Percentiles rank a stretch among this genome's conserved stretches.
Conservation (phyloP, 352 stramenopile genomes). For the Pythium monospermum region DNA sequence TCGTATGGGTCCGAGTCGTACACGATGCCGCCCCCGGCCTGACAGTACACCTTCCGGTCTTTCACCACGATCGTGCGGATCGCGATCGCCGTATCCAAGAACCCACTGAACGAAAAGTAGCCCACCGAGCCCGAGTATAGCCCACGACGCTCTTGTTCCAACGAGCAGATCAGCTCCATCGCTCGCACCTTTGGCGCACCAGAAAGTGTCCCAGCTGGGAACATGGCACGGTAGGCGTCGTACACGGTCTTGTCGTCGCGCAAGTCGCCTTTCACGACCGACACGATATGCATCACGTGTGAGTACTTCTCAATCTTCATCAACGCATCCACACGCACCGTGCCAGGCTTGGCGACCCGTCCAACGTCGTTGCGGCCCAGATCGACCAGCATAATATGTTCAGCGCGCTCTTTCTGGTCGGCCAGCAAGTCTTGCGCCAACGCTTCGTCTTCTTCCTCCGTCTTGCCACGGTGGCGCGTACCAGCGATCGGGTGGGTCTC, state of each 20-base stretch:
- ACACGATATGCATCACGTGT: slow-evolving; percentile 91
- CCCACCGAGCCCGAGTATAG: slow-evolving; percentile 86
- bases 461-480: slow-evolving; percentile 79
- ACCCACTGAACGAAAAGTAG: slow-evolving; percentile 85
- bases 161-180: slow-evolving; percentile 85
- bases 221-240: slow-evolving; percentile 87
- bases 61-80: slow-evolving; percentile 88
- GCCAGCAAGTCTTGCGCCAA: slow-evolving; percentile 72
- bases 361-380: slow-evolving; percentile 88
- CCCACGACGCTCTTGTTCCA: slow-evolving; percentile 76
- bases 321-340: slow-evolving; percentile 77
- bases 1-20: slow-evolving; percentile 84
- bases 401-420: slow-evolving; percentile 87
- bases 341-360: slow-evolving; percentile 74
- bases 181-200: slow-evolving; percentile 87
- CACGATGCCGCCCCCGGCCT: slow-evolving; percentile 85
- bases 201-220: slow-evolving; percentile 82
- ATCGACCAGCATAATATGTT: slow-evolving; percentile 93
- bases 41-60: slow-evolving; percentile 70
- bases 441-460: slow-evolving; percentile 80
- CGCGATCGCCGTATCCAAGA: slow-evolving; percentile 85
- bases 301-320: slow-evolving; percentile 92
- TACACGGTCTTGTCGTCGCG: slow-evolving; percentile 79
- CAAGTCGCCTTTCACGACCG: slow-evolving; percentile 80
- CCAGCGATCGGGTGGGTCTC: slow-evolving; percentile 89